Conservation (phyloP, 345 rosid species). For the Melaleuca alternifolia region DNA sequence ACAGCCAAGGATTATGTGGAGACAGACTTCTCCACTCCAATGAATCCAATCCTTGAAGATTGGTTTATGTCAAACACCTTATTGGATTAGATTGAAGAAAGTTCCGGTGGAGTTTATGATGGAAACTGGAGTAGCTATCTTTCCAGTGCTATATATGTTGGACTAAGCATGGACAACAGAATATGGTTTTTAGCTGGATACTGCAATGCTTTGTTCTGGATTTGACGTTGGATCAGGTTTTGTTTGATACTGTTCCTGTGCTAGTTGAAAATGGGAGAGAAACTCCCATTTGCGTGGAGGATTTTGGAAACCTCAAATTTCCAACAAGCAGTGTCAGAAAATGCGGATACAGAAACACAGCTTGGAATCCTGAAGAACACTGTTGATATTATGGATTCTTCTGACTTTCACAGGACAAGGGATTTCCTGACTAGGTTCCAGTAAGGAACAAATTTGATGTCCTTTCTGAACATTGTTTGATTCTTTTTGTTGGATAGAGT, state of each 20-base stretch:
- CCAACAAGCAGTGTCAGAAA: neutral
- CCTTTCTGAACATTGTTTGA: neutral
- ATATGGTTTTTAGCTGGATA: neutral
- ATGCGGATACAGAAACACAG: neutral
- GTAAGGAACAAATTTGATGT: neutral
- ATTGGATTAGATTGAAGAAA: neutral
- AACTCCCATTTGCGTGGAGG: neutral
- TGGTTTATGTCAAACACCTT: neutral
- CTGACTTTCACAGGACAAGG: neutral
- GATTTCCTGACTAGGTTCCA: neutral
- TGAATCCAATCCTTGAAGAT: neutral
- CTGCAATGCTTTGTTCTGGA: neutral
- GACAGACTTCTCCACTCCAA: neutral
- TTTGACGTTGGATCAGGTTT: neutral
- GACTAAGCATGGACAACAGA: neutral
- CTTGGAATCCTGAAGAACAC: neutral
- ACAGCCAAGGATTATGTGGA: neutral
- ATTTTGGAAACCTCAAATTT: neutral
- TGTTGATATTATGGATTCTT: neutral
- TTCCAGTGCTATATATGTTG: neutral
- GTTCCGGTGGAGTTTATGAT: neutral
- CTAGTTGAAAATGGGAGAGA: neutral
- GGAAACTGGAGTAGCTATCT: neutral
- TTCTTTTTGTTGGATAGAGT: neutral
- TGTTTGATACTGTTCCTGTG: neutral